Evolutionary conservation across 768 basidiomycete genomes (phyloP).

Genomic region (Tulasnella sp.): DNA sequence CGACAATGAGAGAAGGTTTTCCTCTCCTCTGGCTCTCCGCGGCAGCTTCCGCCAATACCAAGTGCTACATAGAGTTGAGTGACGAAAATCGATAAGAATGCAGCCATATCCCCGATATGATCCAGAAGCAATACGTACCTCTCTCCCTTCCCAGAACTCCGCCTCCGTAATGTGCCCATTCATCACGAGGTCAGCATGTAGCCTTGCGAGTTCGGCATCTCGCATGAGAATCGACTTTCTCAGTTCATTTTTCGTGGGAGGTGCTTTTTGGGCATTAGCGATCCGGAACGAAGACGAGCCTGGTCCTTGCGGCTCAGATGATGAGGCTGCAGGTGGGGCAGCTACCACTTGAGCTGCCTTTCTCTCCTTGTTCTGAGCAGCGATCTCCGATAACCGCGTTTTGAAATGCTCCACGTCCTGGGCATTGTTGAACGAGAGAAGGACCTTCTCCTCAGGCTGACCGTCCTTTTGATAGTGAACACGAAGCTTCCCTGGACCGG

Average conservation of each 20-base stretch:
- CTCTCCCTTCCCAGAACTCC: slow-evolving; percentile 96
- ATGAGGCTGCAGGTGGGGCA: not conserved
- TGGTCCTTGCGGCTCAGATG: not conserved
- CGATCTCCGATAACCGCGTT: not conserved
- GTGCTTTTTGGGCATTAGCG: not conserved
- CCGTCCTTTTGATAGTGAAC: not conserved
- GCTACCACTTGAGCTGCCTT: not conserved
- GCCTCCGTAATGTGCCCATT: slow-evolving; percentile 74
- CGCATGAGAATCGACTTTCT: slow-evolving; percentile 1
- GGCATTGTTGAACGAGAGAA: not conserved
- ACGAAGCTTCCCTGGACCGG: not conserved
- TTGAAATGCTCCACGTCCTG: slow-evolving; percentile 7
- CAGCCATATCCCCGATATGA: slow-evolving; percentile 8
- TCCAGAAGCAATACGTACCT: slow-evolving; percentile 38
- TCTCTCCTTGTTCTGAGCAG: slow-evolving; percentile 6
- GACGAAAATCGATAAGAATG: not conserved
- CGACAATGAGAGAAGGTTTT: slow-evolving; percentile 76
- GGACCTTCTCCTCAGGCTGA: not conserved
- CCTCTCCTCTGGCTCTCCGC: slow-evolving; percentile 64
- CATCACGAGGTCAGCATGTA: slow-evolving; percentile 86
- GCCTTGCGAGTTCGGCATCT: slow-evolving; percentile 52
- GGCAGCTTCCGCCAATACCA: slow-evolving; percentile 64
- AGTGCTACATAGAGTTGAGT: slow-evolving; percentile 39
- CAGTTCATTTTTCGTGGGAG: slow-evolving; percentile 8
- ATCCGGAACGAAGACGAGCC: not conserved